Base-by-base conservation (phyloP, 2,329 filamentous ascomycete species). In the Penicillium decumbens region DNA sequence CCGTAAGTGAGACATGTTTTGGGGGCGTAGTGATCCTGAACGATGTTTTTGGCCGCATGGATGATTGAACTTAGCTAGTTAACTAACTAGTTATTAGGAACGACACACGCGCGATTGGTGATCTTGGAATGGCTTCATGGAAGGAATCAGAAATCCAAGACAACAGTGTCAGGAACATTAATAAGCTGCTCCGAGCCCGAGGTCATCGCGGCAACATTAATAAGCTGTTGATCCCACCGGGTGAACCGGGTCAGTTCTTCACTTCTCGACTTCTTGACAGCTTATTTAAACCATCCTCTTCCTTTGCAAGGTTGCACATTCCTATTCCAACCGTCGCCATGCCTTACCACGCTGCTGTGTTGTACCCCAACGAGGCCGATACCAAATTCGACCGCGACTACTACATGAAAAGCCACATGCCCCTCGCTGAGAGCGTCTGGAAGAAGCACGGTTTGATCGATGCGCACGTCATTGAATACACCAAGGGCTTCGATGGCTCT, bases 351-450 rank as follows among this genome's bases (percentile, higher is more conserved):
- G 50, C 43, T 12, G 39, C 51, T 25, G 54, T 61, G 24, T 43
- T 56, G 47, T 61, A 61, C 48, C 59, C 59, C 47, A 60, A 61
- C 27, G 48, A 56, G 13, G 46, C 41, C 4, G 57, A 45, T 41
- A 47, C 51, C 43, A 40, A 49, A n/a, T 61, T 61, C 49, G 49
- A 61, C 28, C 56, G 56, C 38, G 29, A 50, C 23, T 61, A 61
- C 56, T 61, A 61, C 52, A 40, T 61, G 20, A 43, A 56, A 46
- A 51, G 41, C 20, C 59, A 61, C 45, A 59, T 61, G 59, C 56
- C 59, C n/a, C 46, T 60, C n/a, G 56, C 54, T 2, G 57, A 58
- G 10, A 30, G 24, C 6, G 23, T 28, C 27, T 61, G 59, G 59
- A 54, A 53, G 32, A 51, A 50, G 27, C 3, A 49, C 15, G 57